Conservation (phyloP, 768 basidiomycete species). For the Boletus edulis region DNA sequence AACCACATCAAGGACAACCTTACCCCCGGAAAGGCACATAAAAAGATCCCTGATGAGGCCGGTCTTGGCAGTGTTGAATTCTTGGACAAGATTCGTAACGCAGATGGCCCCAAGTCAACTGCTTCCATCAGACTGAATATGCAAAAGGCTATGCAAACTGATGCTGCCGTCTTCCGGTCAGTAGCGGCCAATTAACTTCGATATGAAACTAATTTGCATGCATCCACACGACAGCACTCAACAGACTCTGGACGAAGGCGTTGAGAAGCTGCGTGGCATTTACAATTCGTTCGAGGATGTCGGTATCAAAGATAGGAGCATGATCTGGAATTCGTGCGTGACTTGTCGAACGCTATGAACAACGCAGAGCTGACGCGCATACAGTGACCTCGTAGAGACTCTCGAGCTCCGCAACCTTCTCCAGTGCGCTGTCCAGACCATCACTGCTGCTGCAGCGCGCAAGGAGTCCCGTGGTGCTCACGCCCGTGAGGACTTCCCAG, state of each 20-base stretch:
- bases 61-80: conserved; percentile 82
- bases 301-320: conserved; percentile 95
- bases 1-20: conserved; percentile 94
- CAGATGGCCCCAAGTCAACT: conserved; percentile 81
- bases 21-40: conserved; percentile 88
- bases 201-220: conserved; percentile 1
- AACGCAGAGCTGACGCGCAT: conserved; percentile 7
- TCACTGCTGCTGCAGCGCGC: conserved; percentile 87
- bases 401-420: conserved; percentile 95
- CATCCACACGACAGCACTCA: conserved; percentile 62
- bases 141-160: conserved; percentile 99
- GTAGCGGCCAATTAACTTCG: conserved; percentile 6
- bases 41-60: conserved; percentile 80
- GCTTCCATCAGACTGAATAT: conserved; percentile 90
- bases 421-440: conserved; percentile 95
- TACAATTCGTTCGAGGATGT: conserved; percentile 89
- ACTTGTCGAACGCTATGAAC: background rate
- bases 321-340: conserved; percentile 99
- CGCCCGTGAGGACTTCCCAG: conserved; percentile 97
- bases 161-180: conserved; percentile 95
- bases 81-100: conserved; percentile 84
- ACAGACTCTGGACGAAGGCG: conserved; percentile 86
- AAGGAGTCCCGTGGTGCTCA: conserved; percentile 99
- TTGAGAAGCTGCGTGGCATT: conserved; percentile 78
- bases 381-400: conserved; percentile 93